These are phyloP conservation scores for Endocarpon pusillum DNA, from an alignment of 495 filamentous ascomycete genomes.

Conservation along the genomic window DNA sequence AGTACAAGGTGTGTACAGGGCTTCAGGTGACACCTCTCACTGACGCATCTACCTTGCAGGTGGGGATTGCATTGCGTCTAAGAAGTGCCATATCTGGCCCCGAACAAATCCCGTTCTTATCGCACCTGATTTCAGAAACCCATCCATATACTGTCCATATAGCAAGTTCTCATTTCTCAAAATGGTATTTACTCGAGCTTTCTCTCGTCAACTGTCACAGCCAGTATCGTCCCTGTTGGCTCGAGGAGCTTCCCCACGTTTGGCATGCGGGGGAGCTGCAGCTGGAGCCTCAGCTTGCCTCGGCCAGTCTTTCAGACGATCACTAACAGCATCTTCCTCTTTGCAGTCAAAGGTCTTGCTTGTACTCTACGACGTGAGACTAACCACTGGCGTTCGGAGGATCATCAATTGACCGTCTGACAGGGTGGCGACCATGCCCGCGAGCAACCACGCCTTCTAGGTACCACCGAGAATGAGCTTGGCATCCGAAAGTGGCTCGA, in stretches of 20 bases:
- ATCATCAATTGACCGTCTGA: background rate
- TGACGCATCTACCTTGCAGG: too few relatives aligned
- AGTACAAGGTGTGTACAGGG: too few relatives aligned
- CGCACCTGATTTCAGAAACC: too few relatives aligned
- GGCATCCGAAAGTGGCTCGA: conserved; percentile 93
- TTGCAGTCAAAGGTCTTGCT: conserved; percentile 59
- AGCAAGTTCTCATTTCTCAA: conserved; percentile 21
- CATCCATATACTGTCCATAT: conserved; percentile 3
- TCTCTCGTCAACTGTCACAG: conserved; percentile 37
- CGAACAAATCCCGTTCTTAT: too few relatives aligned
- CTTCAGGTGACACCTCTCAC: too few relatives aligned
- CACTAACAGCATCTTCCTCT: conserved; percentile 38
- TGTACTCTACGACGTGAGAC: conserved; percentile 59
- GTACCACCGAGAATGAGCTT: conserved; percentile 95
- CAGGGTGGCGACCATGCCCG: conserved; percentile 52
- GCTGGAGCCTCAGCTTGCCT: conserved; percentile 15
- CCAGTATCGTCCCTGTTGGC: conserved; percentile 39
- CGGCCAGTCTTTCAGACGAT: conserved; percentile 21
- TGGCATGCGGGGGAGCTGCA: conserved; percentile 18
- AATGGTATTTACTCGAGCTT: conserved; percentile 56
- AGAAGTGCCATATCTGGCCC: too few relatives aligned
- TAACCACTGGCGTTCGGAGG: background rate
- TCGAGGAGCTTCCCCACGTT: conserved; percentile 20
- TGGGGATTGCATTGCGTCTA: too few relatives aligned
- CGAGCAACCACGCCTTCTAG: conserved; percentile 71